These are phyloP conservation scores for Talaromyces sp. DNA, from an alignment of 2,329 filamentous ascomycete genomes.

Conservation along the genomic window DNA sequence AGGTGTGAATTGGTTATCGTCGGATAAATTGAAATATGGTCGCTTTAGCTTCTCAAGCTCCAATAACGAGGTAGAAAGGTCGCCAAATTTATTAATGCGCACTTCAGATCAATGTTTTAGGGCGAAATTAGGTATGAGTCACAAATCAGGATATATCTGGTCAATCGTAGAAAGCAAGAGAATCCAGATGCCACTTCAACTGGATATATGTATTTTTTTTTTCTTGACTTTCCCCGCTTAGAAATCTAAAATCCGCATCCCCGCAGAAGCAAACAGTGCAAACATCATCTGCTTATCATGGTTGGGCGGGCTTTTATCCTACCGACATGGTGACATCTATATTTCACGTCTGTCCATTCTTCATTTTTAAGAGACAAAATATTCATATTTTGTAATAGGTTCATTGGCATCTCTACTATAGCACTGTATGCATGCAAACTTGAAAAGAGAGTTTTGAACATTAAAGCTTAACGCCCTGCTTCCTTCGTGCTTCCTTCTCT, in stretches of 20 bases:
- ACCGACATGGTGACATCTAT: too few species aligned
- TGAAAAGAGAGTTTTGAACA: too few species aligned
- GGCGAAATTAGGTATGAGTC: too few species aligned
- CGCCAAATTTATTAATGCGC: too few species aligned
- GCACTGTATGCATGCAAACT: too few species aligned
- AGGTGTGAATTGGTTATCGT: neutral
- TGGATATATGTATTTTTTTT: conserved; percentile 22
- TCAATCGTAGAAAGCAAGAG: conserved; percentile 1
- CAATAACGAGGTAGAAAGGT: too few species aligned
- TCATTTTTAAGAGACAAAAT: too few species aligned
- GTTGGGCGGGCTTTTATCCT: neutral
- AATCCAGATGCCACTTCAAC: conserved; percentile 2
- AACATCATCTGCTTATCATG: conserved; percentile 10
- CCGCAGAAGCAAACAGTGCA: conserved; percentile 26
- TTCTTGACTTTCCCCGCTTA: conserved; percentile 25
- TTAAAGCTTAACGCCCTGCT: conserved; percentile 68
- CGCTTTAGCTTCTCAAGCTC: neutral
- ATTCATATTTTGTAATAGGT: too few species aligned
- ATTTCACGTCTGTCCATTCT: too few species aligned
- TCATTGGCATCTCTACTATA: too few species aligned
- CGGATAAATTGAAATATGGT: neutral
- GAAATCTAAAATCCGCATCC: conserved; percentile 30
- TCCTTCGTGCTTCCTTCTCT: conserved; percentile 69
- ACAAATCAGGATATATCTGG: neutral
- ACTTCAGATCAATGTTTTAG: too few species aligned